These are phyloP conservation scores for Fusarium sp. DNA, from an alignment of 2,329 filamentous ascomycete species.

Conservation along the genomic window DNA sequence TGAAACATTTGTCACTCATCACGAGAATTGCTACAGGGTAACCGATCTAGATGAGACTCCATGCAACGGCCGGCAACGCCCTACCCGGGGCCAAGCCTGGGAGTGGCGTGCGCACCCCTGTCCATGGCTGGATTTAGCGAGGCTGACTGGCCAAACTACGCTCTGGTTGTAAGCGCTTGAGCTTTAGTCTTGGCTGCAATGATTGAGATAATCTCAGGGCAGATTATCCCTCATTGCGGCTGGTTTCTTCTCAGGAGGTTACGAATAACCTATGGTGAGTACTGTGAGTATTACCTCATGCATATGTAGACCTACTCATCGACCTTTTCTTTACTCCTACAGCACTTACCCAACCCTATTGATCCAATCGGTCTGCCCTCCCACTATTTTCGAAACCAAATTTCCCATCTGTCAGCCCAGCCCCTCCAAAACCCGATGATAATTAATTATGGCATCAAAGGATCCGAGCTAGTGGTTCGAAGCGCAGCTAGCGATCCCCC, in stretches of 20 bases:
- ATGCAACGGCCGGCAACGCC: conserved; percentile 8
- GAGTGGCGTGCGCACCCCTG: conserved; percentile 3
- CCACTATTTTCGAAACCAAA: not conserved
- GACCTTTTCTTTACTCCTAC: not conserved
- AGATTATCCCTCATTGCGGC: not conserved
- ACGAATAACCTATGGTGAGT: not conserved
- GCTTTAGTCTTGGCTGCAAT: not conserved
- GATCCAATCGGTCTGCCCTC: not conserved
- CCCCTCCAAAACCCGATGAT: not conserved
- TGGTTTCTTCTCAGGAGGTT: not conserved
- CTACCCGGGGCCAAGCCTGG: conserved; percentile 21
- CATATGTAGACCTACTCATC: not conserved
- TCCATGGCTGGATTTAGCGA: not conserved
- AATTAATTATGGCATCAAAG: conserved; percentile 23
- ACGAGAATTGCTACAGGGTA: not conserved
- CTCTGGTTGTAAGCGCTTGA: not conserved
- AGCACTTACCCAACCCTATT: not conserved
- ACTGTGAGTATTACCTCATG: no score
- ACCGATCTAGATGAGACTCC: not conserved
- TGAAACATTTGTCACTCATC: not conserved
- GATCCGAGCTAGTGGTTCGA: conserved; percentile 15
- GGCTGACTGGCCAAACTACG: conserved; percentile 4
- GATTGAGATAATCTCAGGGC: not conserved
- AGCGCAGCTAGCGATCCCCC: conserved; percentile 14
- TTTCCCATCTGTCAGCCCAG: not conserved